Evolutionary conservation across 148 eudicot genomes (phyloP), one percentile per base, ranked within the genome.

Genomic region (Chenopodium formosanum): DNA sequence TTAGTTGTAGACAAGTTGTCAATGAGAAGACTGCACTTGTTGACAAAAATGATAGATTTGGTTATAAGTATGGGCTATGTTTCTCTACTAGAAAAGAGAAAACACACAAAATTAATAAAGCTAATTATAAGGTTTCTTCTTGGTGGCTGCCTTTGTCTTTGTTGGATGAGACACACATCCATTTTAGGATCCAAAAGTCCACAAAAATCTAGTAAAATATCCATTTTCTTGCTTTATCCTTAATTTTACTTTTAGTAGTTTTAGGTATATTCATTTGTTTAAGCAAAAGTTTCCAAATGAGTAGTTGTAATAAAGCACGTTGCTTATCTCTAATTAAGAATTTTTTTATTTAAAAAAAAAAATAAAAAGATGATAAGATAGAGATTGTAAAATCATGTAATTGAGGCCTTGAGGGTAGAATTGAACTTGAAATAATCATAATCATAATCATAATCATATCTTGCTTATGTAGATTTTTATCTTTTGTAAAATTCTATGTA

Each of bases 1-100:
- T 25, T 62, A 62, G 23, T 62, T 1, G 66, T n/a, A 10, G 23
- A 20, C 25, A 62, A 62, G 27, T 62, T 62, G 25, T 1, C 10
- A 8, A n/a, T 62, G 13, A 62, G 69, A 52, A 58, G 70, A 50
- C 29, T 63, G 23, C 82, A 80, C 75, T 70, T 56, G 56, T 80
- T 80, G 82, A 80, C 82, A 80, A 80, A 40, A 80, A 71, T 20
- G 70, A 14, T 37, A 71, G 82, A 71, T 71, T 71, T 60, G 76
- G 37, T 58, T 40, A 50, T 1, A 6, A 40, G 44, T 40, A 69
- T 69, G 72, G 72, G 46, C 17, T 69, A 31, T 69, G 72, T 69
- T 69, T 29, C 40, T 29, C 64, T 13, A 14, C 25, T 76, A 76
- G 3, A 7, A 53, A 60, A 50, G 27, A 76, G 4, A 27, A 58